phyloP scores from a whole-genome alignment of 345 rosid species.

The Populus euphratica region DNA sequence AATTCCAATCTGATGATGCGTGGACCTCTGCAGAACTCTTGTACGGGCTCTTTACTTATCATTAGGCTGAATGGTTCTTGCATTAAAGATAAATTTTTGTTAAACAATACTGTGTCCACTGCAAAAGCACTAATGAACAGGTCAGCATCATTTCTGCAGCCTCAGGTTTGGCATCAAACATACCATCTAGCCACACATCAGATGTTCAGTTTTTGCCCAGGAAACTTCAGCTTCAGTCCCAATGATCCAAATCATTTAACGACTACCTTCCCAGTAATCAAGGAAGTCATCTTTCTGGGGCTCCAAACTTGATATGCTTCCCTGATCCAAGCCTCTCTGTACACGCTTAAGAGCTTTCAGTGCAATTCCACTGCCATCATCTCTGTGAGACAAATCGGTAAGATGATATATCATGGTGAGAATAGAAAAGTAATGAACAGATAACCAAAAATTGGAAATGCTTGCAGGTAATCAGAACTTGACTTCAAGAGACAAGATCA shows the following conservation, averaged over 20 bases:
- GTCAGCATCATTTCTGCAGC: neutral
- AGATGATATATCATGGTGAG: conserved; percentile 4
- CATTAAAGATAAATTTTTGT: neutral
- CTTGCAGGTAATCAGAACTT: neutral
- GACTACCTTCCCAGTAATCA: conserved; percentile 52
- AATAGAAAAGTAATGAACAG: neutral
- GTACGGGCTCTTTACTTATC: neutral
- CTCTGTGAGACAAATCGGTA: conserved; percentile 48
- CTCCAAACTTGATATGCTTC: conserved; percentile 50
- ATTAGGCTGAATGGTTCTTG: neutral
- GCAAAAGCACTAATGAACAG: neutral
- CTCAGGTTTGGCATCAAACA: neutral
- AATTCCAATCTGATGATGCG: neutral
- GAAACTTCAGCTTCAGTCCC: neutral
- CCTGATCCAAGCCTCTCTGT: conserved; percentile 82
- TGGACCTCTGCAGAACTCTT: neutral
- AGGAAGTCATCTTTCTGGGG: conserved; percentile 45
- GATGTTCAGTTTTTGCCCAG: neutral
- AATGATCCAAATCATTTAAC: conserved; percentile 10
- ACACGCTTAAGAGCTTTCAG: conserved; percentile 63
- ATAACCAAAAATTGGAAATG: conserved; percentile 3
- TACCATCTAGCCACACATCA: neutral
- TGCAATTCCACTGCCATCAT: conserved; percentile 89
- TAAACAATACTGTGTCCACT: no score
- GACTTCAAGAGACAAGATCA: no score